Base-by-base conservation (phyloP, 202 grass and related monocot genomes). In the Dendrocalamus latiflorus region DNA sequence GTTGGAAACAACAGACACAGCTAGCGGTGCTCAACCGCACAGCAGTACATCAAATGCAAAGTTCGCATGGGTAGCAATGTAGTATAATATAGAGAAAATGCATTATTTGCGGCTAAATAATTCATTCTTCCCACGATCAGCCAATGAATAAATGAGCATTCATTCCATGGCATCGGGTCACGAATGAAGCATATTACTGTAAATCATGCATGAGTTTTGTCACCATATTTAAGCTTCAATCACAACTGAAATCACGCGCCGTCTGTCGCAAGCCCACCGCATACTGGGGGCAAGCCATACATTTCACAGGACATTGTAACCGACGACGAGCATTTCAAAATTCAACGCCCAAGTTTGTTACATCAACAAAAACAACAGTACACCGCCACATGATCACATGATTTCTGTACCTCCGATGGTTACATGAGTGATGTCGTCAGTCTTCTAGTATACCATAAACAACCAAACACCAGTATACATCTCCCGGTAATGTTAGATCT, bases 401-500 rank as follows among this genome's bases (percentile, higher is more conserved):
- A 10, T 59, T 26, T 59, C 22, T 4, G 10, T 10, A 25, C 22
- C 56, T 59, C 17, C 56, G 1, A 59, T 25, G 56, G 56, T 26
- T 26, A 4, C 56, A 13, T 4, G 22, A 26, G 21, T 59, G 56
- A 59, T 26, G 56, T 13, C 9, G 55, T 26, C 56, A 59, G 10
- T 13, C 10, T 2, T 59, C 56, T 26, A 59, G 56, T 59, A 26
- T 59, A 26, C 56, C 21, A 59, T 59, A 11, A 59, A 59, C 10
- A 59, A 26, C 21, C 22, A 26, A 59, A 59, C 21, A 59, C 1
- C 4, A 26, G 56, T 59, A 59, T 26, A 26, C 2, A 10, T 64
- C 42, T 53, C 42, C 26, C 8, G 7, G 43, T 76, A 58, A 83
- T 63, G 73, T 90, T 70, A 84, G 82, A 48, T 75, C 86, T 78